Conservation (phyloP, 2,329 filamentous ascomycete genomes). For the Trichoderma asperellum region DNA sequence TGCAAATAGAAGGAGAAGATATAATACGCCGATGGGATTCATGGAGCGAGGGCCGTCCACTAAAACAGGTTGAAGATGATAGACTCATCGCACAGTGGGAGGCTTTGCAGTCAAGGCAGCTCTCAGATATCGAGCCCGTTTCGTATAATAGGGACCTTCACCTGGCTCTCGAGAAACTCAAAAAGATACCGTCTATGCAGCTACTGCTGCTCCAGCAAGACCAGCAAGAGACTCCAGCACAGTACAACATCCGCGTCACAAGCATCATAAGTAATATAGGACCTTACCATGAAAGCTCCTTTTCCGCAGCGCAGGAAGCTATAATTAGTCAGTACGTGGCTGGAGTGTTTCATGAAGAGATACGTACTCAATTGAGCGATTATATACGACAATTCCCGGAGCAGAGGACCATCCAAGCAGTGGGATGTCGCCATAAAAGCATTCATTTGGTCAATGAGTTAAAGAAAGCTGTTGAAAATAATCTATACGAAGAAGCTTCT, state of each 20-base stretch:
- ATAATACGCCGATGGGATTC: constrained; percentile 49
- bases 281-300: constrained; percentile 8
- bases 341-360: constrained; percentile 54
- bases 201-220: constrained; percentile 58
- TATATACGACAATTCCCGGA: constrained; percentile 30
- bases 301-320: constrained; percentile 25
- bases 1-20: constrained; percentile 61
- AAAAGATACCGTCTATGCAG: constrained; percentile 57
- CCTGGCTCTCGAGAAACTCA: constrained; percentile 52
- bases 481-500: constrained; percentile 48
- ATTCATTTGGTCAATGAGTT: constrained; percentile 61
- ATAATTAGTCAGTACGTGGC: constrained; percentile 53
- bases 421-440: constrained; percentile 56
- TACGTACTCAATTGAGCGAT: constrained; percentile 48
- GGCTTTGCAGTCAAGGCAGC: constrained; percentile 44
- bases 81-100: constrained; percentile 52
- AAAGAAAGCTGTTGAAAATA: constrained; percentile 55
- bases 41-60: constrained; percentile 33
- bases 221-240: constrained; percentile 54
- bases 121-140: constrained; percentile 52
- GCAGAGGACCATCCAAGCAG: constrained; percentile 44
- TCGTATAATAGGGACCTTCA: constrained; percentile 59
- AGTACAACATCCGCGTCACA: constrained; percentile 53
- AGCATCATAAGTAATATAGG: constrained; percentile 43
- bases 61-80: constrained; percentile 38